Evolutionary conservation across 2,329 filamentous ascomycete species (phyloP), one percentile per base, ranked within the genome.

Genomic region (Sclerotinia subarctica): DNA sequence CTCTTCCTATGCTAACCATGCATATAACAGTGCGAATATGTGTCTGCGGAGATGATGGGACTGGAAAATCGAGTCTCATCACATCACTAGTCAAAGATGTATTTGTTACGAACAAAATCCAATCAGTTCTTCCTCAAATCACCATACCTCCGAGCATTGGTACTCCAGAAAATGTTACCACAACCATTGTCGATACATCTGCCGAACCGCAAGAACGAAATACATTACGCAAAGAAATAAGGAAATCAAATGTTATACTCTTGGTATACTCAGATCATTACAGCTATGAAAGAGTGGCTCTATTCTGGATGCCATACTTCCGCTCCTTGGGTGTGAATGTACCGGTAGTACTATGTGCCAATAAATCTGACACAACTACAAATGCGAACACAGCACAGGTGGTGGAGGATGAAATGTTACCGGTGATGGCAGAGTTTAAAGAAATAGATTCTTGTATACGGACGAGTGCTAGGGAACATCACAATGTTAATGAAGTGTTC

Each of bases 251-350:
- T 78, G 94, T 97, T 73, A 98, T 99, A 72, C 85, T 98, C 24
- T 87, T 99, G 54, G 94, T 99, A 66, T 99, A 99, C 79, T 94
- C 94, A 73, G 95, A 99, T 78, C 94, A 98, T 80, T 99, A 99
- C 82, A 98, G 94, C 84, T 99, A 98, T 81, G 95, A 99, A 78
- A 86, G 95, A 49, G 94, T 99, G 4, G 95, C 94, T 4, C 84
- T 99, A 57, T 99, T 98, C 80, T 99, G 95, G 95, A 91, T 99
- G 86, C 95, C 95, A 15, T 96, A 97, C 80, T 98, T 99, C 77
- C 91, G 95, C 70, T 97, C 94, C 5, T 86, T 99, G 51, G 95
- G 95, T n/a, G 95, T 99, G 77, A 99, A 99, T 78, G 93, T 99
- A 29, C 95, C 95, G 0, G 95, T 99, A 15, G 94, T 99, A 56